A percentile compares a stretch with the other conserved stretches of the same genome.
phyloP scores from a whole-genome alignment of 78 protist genomes.

The Dictyostelium discoideum region DNA sequence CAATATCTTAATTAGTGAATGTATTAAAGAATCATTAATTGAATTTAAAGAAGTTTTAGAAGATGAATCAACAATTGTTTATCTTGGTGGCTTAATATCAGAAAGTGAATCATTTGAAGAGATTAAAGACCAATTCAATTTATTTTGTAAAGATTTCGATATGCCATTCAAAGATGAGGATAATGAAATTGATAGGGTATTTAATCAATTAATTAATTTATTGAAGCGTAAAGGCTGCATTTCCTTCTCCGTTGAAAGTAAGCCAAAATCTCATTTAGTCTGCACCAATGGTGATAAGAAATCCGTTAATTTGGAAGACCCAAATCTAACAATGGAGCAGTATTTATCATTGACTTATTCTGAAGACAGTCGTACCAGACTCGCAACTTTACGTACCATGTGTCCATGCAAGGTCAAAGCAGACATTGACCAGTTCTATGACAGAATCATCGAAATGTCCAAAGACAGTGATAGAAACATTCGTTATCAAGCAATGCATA shows the following conservation, averaged over 20 bases:
- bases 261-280: conserved; percentile 16
- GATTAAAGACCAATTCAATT: not conserved
- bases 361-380: not conserved
- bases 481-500: conserved; percentile 78
- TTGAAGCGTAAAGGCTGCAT: conserved; percentile 32
- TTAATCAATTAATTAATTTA: not conserved
- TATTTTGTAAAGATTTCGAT: conserved; percentile 23
- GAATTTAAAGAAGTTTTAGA: not conserved
- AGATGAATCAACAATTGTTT: conserved; percentile 8
- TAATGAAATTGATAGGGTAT: not conserved
- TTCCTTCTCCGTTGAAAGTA: not conserved
- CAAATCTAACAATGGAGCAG: conserved; percentile 65
- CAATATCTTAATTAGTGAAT: not conserved
- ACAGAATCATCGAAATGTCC: conserved; percentile 70
- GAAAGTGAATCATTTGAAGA: conserved; percentile 59
- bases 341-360: conserved; percentile 15
- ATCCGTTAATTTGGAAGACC: conserved; percentile 14
- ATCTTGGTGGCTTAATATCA: conserved; percentile 31
- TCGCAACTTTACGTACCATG: conserved; percentile 21
- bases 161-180: not conserved
- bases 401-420: conserved; percentile 80
- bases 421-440: conserved; percentile 69
- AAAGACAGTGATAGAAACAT: conserved; percentile 54
- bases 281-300: not conserved
- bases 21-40: conserved; percentile 29